Evolutionary conservation across 176 grass and related monocot genomes (phyloP), one percentile per base, ranked within the genome.

Genomic region (Phoenix roebelenii): DNA sequence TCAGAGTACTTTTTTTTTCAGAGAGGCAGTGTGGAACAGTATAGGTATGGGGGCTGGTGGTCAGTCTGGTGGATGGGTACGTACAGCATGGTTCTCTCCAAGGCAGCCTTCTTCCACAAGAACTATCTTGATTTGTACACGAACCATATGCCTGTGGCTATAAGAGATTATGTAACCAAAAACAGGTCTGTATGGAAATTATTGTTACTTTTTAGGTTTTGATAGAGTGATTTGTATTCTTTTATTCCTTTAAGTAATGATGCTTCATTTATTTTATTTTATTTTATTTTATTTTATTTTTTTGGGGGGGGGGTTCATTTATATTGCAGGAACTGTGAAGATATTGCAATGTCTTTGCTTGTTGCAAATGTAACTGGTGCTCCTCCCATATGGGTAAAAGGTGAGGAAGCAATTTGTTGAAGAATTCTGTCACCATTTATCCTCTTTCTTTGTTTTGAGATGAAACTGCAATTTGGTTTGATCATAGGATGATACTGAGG

Each of bases 301-400:
- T 18, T 57, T 28, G 35, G 3, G 6, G 22, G 60, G 51, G n/a
- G 16, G 67, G 17, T 7, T 19, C 7, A 10, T 53, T 67, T 7
- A 60, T 56, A 5, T 18, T 74, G 61, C 70, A 98, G 87, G 79
- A 98, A 98, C 35, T 98, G 87, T 57, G 93, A 98, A 73, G 93
- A 98, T 49, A 98, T 98, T 74, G 93, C 93, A 2, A 92, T 98
- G 87, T 81, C 93, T 68, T 98, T 98, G 58, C 93, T 98, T 50
- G 73, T 89, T 57, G 93, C 87, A 69, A 98, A 98, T 74, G 76
- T 69, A 55, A 88, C 93, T 0, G 79, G 79, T 61, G 77, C 79
- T 85, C 93, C 93, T 71, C 93, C 93, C n/a, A 57, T 98, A 22
- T 98, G 93, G 93, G 93, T 98, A 39, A 60, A 92, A 92, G 93